phyloP scores from a whole-genome alignment of 2,329 filamentous ascomycete species.

The Thielaviopsis euricoi region DNA sequence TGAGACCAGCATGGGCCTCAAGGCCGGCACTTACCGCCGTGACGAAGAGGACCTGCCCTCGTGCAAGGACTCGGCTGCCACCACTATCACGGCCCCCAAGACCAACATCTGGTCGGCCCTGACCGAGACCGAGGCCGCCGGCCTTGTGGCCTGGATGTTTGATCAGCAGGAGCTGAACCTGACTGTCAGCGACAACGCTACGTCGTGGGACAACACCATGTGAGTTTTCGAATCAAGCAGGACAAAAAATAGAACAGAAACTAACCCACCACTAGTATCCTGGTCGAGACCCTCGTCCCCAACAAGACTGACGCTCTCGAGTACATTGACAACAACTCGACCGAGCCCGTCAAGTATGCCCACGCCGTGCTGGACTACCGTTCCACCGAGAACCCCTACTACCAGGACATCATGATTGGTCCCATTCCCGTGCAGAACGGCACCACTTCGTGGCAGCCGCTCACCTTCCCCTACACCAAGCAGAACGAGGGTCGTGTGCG shows the following conservation, averaged over 20 bases:
- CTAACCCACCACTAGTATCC: constrained; percentile 2
- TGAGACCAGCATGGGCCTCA: constrained; percentile 1
- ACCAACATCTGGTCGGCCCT: constrained; percentile 26
- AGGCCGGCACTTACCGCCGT: background rate
- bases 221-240: constrained; percentile 18
- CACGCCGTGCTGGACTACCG: constrained; percentile 29
- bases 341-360: constrained; percentile 25
- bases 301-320: constrained; percentile 31
- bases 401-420: constrained; percentile 32
- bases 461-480: constrained; percentile 28
- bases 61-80: constrained; percentile 9
- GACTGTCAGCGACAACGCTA: constrained; percentile 22
- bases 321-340: constrained; percentile 23
- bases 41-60: constrained; percentile 2
- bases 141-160: constrained; percentile 26
- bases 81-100: constrained; percentile 21
- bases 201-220: constrained; percentile 24
- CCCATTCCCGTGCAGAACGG: constrained; percentile 26
- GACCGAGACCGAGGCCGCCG: constrained; percentile 22
- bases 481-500: constrained; percentile 22
- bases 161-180: constrained; percentile 28
- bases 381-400: constrained; percentile 24
- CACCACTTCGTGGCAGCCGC: constrained; percentile 21
- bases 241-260: no score
- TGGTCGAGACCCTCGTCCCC: constrained; percentile 27